These are phyloP conservation scores for Urtica urens DNA, from an alignment of 306 rosid species.

Conservation along the genomic window DNA sequence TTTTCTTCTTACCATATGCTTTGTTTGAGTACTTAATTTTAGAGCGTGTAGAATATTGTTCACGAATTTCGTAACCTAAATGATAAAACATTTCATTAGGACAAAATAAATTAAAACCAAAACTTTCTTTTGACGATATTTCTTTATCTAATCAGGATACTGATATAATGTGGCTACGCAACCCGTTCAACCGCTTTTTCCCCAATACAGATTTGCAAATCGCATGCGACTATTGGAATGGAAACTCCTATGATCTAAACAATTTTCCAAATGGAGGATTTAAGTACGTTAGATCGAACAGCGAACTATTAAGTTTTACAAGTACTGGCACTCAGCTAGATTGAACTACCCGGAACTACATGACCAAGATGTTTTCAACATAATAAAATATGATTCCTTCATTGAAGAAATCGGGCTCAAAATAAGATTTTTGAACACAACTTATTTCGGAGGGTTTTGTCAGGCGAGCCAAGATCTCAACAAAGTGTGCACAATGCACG, in stretches of 20 bases:
- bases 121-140: too few relatives aligned
- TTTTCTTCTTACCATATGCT: too few relatives aligned
- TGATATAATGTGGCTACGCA: background rate
- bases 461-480: conserved; percentile 28
- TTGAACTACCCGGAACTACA: conserved; percentile 23
- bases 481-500: conserved; percentile 64
- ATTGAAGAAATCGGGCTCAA: conserved; percentile 24
- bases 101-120: too few relatives aligned
- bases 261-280: conserved; percentile 71
- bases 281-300: conserved; percentile 45
- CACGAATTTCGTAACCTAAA: too few relatives aligned
- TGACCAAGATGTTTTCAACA: conserved; percentile 72
- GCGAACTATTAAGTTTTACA: conserved; percentile 46
- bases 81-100: too few relatives aligned
- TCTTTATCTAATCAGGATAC: background rate
- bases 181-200: background rate
- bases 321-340: conserved; percentile 54
- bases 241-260: background rate
- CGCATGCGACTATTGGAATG: background rate
- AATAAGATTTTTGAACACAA: conserved; percentile 52
- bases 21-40: too few relatives aligned
- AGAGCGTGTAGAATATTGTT: too few relatives aligned
- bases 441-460: conserved; percentile 70
- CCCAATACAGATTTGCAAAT: background rate
- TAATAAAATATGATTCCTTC: conserved; percentile 32